phyloP scores from a whole-genome alignment of 495 filamentous ascomycete genomes.

The Schizothecium vesticola region DNA sequence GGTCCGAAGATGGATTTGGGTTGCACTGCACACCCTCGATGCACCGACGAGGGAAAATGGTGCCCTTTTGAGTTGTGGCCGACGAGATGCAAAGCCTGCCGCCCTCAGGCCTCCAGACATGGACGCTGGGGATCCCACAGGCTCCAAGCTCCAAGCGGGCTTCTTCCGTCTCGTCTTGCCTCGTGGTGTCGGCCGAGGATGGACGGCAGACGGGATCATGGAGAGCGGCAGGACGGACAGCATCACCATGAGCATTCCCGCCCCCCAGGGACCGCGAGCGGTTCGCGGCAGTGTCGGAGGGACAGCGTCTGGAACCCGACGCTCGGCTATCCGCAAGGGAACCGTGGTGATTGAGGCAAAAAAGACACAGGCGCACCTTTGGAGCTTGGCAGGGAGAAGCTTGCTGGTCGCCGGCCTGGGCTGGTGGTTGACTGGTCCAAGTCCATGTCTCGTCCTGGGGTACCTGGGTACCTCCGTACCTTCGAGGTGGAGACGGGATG shows the following conservation, averaged over 20 bases:
- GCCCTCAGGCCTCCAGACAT: neutral
- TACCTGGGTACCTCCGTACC: slow-evolving; percentile 14
- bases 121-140: neutral
- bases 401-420: neutral
- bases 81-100: neutral
- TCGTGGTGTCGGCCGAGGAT: neutral
- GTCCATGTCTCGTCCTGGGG: too few relatives aligned
- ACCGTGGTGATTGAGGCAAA: slow-evolving; percentile 14
- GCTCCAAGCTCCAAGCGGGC: neutral
- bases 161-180: neutral
- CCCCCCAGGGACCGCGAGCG: neutral
- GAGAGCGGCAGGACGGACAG: neutral
- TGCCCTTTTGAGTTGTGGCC: neutral
- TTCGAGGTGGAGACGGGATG: slow-evolving; percentile 3
- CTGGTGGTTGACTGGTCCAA: too few relatives aligned
- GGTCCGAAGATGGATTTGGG: slow-evolving; percentile 11
- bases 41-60: neutral
- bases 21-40: neutral
- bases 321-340: slow-evolving; percentile 11
- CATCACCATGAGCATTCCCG: neutral
- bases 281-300: neutral
- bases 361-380: slow-evolving; percentile 7
- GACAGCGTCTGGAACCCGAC: slow-evolving; percentile 11
- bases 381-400: slow-evolving; percentile 8
- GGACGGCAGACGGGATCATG: neutral